Evolutionary conservation across 1,284 basidiomycete genomes (phyloP).

Genomic region (Sanguinoderma infundibulare): DNA sequence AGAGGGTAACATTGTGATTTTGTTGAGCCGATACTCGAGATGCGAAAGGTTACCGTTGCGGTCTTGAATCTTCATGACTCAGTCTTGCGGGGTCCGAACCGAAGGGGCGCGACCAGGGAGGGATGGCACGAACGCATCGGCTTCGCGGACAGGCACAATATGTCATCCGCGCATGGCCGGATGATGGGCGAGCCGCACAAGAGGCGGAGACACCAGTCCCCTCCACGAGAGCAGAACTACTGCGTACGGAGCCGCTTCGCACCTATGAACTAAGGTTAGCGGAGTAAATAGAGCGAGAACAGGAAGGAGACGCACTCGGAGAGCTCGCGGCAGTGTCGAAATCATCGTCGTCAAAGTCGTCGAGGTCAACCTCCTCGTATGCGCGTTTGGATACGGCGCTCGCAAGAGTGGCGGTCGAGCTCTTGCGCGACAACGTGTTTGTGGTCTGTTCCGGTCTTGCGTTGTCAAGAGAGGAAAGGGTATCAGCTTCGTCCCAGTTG

Average conservation of each 20-base stretch:
- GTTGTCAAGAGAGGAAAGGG: neutral
- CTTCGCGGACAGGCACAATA: neutral
- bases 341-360: conserved; percentile 37
- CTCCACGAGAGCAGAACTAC: neutral
- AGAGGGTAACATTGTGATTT: neutral
- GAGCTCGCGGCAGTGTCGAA: conserved; percentile 39
- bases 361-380: conserved; percentile 50
- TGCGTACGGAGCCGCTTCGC: conserved; percentile 19
- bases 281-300: neutral
- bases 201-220: neutral
- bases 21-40: neutral
- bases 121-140: neutral
- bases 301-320: conserved; percentile 45
- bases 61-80: neutral
- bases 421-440: conserved; percentile 20
- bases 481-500: conserved; percentile 18
- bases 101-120: neutral
- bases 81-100: neutral
- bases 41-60: neutral
- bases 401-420: conserved; percentile 39
- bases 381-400: conserved; percentile 54
- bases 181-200: neutral
- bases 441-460: neutral
- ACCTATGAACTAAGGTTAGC: conserved; percentile 5
- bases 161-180: neutral